These are phyloP conservation scores for Violaceomyces palustris DNA, from an alignment of 1,284 basidiomycete species.

Conservation along the genomic window DNA sequence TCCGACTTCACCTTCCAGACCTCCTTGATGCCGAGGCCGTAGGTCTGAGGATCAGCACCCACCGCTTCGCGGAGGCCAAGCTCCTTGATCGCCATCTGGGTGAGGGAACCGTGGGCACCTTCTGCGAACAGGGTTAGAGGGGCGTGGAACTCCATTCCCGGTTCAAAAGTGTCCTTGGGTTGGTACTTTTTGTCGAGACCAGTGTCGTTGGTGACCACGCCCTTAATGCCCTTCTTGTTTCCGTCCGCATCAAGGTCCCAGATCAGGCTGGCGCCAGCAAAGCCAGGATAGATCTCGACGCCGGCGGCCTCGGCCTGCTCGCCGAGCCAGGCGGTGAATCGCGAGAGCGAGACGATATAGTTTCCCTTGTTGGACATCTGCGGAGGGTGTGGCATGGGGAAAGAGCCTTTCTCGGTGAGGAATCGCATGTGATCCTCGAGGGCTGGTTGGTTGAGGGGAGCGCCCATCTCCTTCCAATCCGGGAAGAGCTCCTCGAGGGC, in stretches of 20 bases:
- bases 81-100: conserved; percentile 72
- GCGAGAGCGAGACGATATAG: conserved; percentile 86
- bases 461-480: conserved; percentile 67
- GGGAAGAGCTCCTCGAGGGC: conserved; percentile 89
- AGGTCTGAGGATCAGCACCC: conserved; percentile 82
- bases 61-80: conserved; percentile 68
- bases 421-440: conserved; percentile 80
- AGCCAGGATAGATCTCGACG: conserved; percentile 95
- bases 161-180: conserved; percentile 85
- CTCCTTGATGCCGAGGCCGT: conserved; percentile 94
- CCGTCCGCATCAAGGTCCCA: conserved; percentile 66
- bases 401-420: conserved; percentile 66
- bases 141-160: conserved; percentile 93
- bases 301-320: conserved; percentile 82
- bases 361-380: conserved; percentile 95
- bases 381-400: conserved; percentile 91
- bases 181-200: conserved; percentile 74
- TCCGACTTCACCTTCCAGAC: conserved; percentile 84
- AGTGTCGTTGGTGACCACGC: conserved; percentile 90
- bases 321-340: conserved; percentile 83
- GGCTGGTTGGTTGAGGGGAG: conserved; percentile 71
- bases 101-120: conserved; percentile 87
- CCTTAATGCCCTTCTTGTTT: conserved; percentile 61
- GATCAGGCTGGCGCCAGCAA: conserved; percentile 79
- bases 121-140: conserved; percentile 93